Conservation (phyloP, 192 early-diverging fungal species). For the Linnemannia schmuckeri region DNA sequence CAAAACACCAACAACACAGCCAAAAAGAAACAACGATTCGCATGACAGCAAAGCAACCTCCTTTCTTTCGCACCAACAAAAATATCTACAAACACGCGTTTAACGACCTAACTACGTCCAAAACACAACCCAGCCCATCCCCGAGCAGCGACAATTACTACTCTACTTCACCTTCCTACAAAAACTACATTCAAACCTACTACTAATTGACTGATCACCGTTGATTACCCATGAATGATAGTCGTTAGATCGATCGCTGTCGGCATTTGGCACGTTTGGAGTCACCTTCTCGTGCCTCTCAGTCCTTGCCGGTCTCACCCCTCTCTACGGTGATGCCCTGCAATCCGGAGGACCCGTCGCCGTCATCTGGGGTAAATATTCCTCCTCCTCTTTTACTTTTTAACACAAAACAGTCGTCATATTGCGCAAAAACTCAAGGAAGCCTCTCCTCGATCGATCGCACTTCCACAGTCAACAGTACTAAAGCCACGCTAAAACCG, state of each 20-base stretch:
- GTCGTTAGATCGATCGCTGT: conserved; percentile 65
- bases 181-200: neutral
- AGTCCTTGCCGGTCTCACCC: conserved; percentile 65
- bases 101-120: too few species aligned
- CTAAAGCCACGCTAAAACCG: neutral
- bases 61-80: too few species aligned
- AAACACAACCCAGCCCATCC: too few species aligned
- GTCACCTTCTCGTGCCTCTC: conserved; percentile 69
- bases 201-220: neutral
- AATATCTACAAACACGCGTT: too few species aligned
- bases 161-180: too few species aligned
- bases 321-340: conserved; percentile 65
- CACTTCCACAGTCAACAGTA: neutral
- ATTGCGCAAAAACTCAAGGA: neutral
- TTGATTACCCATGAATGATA: conserved; percentile 7
- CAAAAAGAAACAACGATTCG: too few species aligned
- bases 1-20: neutral
- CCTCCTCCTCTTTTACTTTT: neutral
- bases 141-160: too few species aligned
- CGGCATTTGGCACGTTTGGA: conserved; percentile 66
- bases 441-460: neutral
- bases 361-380: conserved; percentile 58
- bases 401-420: neutral
- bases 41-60: too few species aligned
- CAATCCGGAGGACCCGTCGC: conserved; percentile 62